These are phyloP conservation scores for Rosellinia necatrix DNA, from an alignment of 2,329 filamentous ascomycete genomes.

Conservation along the genomic window DNA sequence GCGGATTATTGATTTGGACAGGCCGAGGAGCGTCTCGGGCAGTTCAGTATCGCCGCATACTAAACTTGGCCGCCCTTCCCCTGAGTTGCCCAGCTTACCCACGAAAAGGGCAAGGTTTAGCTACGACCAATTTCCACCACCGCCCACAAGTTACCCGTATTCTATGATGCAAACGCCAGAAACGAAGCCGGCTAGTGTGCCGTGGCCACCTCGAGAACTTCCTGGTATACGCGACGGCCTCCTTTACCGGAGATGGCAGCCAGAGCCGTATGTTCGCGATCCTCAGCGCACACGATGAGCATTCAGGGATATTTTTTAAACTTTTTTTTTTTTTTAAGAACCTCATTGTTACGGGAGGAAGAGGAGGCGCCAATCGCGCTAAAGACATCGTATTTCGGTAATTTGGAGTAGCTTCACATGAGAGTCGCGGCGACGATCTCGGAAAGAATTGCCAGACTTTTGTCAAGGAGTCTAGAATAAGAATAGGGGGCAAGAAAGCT, in stretches of 20 bases:
- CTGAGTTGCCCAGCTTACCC: conserved; percentile 42
- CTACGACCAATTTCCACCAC: conserved; percentile 51
- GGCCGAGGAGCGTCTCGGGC: conserved; percentile 51
- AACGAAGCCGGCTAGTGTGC: conserved; percentile 39
- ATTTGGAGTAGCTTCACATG: background rate
- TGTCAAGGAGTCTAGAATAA: no score
- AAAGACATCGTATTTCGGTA: background rate
- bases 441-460: background rate
- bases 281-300: conserved; percentile 14
- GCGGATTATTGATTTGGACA: conserved; percentile 44
- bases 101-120: conserved; percentile 56
- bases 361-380: conserved; percentile 51
- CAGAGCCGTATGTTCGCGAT: conserved; percentile 54
- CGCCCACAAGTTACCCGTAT: conserved; percentile 38
- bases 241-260: conserved; percentile 54
- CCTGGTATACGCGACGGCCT: conserved; percentile 56
- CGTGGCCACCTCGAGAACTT: conserved; percentile 49
- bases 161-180: conserved; percentile 40
- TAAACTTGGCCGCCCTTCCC: conserved; percentile 36
- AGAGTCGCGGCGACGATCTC: background rate
- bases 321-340: conserved; percentile 35
- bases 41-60: conserved; percentile 55
- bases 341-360: conserved; percentile 43
- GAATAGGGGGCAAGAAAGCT: no score
- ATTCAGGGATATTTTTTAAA: conserved; percentile 10